Conservation (phyloP, 2,329 filamentous ascomycete genomes). For the Fusarium anguioides region DNA sequence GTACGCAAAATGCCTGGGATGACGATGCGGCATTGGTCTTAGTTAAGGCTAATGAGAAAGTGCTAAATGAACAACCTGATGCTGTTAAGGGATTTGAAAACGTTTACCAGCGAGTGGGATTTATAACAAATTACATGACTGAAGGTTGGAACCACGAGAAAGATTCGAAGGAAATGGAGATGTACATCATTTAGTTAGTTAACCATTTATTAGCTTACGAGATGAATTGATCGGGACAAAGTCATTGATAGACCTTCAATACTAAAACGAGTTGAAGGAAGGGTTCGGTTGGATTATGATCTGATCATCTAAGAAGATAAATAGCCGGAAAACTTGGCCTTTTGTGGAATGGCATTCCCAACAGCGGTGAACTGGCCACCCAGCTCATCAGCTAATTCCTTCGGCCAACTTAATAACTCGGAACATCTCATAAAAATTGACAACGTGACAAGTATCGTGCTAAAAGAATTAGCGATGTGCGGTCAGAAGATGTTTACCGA, state of each 20-base stretch:
- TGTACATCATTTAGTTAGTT: slow-evolving; percentile 31
- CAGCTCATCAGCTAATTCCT: background rate
- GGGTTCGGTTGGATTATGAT: too few relatives aligned
- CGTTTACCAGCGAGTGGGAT: slow-evolving; percentile 37
- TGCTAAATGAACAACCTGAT: slow-evolving; percentile 17
- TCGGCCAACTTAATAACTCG: background rate
- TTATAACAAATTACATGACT: slow-evolving; percentile 28
- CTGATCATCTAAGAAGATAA: background rate
- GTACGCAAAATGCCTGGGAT: slow-evolving; percentile 20
- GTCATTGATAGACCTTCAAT: too few relatives aligned
- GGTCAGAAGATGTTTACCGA: background rate
- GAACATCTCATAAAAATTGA: background rate
- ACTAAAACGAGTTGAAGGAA: too few relatives aligned
- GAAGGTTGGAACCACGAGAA: slow-evolving; percentile 24
- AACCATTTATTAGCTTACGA: too few relatives aligned
- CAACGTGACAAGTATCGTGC: background rate
- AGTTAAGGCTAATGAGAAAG: slow-evolving; percentile 11
- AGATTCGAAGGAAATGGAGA: slow-evolving; percentile 15
- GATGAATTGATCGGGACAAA: too few relatives aligned
- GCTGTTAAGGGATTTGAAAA: slow-evolving; percentile 20
- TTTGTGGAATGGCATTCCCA: background rate
- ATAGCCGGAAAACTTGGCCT: background rate
- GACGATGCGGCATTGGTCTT: slow-evolving; percentile 37
- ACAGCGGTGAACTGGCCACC: background rate
- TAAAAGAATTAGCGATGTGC: background rate